Conservation (phyloP, 2,329 filamentous ascomycete species). For the Calonectria montana region DNA sequence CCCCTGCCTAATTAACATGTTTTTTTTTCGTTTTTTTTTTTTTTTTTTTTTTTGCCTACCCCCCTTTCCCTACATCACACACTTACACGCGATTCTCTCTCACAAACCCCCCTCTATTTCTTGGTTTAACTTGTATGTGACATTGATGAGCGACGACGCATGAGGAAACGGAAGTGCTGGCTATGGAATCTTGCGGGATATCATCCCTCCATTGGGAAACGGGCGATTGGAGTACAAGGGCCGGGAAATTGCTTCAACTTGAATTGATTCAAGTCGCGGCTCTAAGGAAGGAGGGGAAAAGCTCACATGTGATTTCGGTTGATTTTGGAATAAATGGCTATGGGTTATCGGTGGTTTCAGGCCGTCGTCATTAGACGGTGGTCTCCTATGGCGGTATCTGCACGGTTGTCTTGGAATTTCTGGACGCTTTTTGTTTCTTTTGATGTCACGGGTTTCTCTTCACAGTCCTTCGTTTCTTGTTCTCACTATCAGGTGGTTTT, state of each 20-base stretch:
- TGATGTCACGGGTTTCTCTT: neutral
- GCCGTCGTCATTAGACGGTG: neutral
- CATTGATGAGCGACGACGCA: slow-evolving; percentile 29
- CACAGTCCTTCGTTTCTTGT: slow-evolving; percentile 2
- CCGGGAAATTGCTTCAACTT: slow-evolving; percentile 5
- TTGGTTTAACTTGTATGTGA: slow-evolving; percentile 2
- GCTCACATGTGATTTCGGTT: neutral
- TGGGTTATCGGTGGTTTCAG: neutral
- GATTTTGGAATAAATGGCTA: neutral
- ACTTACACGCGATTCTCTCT: neutral
- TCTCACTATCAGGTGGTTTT: neutral
- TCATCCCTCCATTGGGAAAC: neutral
- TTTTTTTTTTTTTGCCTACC: neutral
- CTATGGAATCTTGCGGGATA: neutral
- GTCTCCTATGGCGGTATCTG: neutral
- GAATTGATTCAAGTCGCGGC: neutral
- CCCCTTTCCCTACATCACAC: neutral
- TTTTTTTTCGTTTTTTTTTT: slow-evolving; percentile 13
- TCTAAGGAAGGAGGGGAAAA: neutral
- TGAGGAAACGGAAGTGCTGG: slow-evolving; percentile 23
- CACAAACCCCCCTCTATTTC: neutral
- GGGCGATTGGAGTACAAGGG: slow-evolving; percentile 17
- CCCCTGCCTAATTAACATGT: slow-evolving; percentile 25
- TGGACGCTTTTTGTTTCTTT: neutral
- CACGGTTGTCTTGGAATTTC: slow-evolving; percentile 7